These are phyloP conservation scores for Strobilomyces confusus DNA, from an alignment of 768 basidiomycete species.

Conservation along the genomic window DNA sequence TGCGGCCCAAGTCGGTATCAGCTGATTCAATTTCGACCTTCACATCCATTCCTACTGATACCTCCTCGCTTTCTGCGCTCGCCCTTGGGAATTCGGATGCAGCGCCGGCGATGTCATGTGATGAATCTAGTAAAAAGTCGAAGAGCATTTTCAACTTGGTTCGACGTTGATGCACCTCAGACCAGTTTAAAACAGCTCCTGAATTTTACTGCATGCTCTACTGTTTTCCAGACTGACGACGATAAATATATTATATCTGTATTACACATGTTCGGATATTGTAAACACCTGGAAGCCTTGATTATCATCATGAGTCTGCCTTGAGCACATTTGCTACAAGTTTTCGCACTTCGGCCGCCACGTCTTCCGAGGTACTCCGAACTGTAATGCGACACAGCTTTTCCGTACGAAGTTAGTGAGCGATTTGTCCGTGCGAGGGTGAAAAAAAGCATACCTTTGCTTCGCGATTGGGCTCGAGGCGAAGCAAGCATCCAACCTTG, in stretches of 20 bases:
- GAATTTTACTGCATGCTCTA: neutral
- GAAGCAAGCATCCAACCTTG: constrained; percentile 91
- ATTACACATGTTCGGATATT: constrained; percentile 19
- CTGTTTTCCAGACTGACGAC: constrained; percentile 4
- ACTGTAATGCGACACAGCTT: constrained; percentile 92
- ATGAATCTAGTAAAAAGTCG: constrained; percentile 29
- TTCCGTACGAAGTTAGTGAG: neutral
- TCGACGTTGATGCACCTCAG: constrained; percentile 31
- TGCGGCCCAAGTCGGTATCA: constrained; percentile 51
- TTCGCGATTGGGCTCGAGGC: constrained; percentile 92
- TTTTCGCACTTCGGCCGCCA: constrained; percentile 67
- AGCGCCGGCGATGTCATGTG: constrained; percentile 1
- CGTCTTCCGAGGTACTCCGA: constrained; percentile 91
- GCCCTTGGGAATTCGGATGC: constrained; percentile 1
- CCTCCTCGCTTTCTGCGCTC: constrained; percentile 6
- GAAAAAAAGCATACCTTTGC: constrained; percentile 65
- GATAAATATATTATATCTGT: constrained; percentile 26
- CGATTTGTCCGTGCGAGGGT: neutral
- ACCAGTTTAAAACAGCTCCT: neutral
- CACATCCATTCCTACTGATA: constrained; percentile 7
- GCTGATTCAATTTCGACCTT: constrained; percentile 49
- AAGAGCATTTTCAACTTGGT: constrained; percentile 40
- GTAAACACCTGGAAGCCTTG: constrained; percentile 7
- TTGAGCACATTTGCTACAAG: constrained; percentile 40
- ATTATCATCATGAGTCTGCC: constrained; percentile 16